Evolutionary conservation across 768 basidiomycete genomes (phyloP), one percentile per base, ranked within the genome.

Genomic region (Rubroboletus satanas): DNA sequence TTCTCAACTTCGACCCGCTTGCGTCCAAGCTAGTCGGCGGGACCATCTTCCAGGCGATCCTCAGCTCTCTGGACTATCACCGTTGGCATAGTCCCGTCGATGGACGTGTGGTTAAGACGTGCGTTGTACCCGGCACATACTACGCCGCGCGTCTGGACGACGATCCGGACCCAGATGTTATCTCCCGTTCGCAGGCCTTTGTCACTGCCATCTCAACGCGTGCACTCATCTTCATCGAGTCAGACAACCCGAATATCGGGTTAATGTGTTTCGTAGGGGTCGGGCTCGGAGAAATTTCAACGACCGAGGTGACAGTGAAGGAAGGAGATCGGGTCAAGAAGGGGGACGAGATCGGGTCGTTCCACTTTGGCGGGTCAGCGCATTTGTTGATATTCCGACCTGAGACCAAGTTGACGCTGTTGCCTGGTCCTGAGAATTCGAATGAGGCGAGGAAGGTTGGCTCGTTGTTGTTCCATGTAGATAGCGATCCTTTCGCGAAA

Each of bases 351-450:
- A 55, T 83, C 0, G 85, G 85, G 55, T 78, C 75, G 71, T 83
- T 87, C 75, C 83, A 84, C 61, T 84, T 84, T 68, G 82, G 82
- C 1, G 83, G 83, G 3, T 85, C 80, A 21, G 75, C 79, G 1
- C 74, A 80, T 54, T 68, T 74, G 52, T 56, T 79, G 45, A 54
- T 82, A 17, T 84, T 84, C 71, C 52, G 72, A 31, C 66, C 68
- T 17, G 58, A 72, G 50, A 66, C 67, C 39, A 42, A 51, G 51
- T 14, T 68, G 54, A 65, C 45, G 41, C 26, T 66, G 44, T 38
- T 62, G 44, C 54, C 59, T 17, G 62, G 57, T 36, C 45, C 59
- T 2, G 28, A 51, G 3, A 28, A 45, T 21, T 23, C 52, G 2
- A n/a, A 36, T 2, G 32, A 46, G 5, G 57, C 62, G 11, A 57